Conservation (phyloP, 73 alveolate genomes). For the Symbiodinium natans region DNA sequence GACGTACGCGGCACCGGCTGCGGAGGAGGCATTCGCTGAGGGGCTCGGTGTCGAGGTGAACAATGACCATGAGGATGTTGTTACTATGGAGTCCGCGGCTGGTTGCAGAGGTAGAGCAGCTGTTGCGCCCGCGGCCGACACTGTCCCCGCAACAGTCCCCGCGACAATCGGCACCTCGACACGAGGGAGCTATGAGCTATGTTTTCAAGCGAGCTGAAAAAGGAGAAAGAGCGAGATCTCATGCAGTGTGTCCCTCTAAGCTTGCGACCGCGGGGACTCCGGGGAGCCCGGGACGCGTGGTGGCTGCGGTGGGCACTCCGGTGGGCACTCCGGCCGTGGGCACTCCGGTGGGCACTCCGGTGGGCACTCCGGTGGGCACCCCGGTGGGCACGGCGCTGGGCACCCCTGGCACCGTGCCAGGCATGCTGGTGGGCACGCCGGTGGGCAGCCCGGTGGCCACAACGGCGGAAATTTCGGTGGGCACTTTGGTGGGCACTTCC, state of each 20-base stretch:
- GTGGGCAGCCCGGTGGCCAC: too few species aligned
- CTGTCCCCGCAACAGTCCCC: neutral
- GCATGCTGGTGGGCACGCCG: neutral
- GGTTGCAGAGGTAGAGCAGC: neutral
- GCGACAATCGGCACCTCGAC: conserved; percentile 2
- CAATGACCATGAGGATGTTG: neutral
- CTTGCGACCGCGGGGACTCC: neutral
- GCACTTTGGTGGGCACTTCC: too few species aligned
- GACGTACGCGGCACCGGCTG: neutral
- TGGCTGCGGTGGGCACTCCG: neutral
- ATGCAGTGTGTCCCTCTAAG: neutral
- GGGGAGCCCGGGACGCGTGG: neutral
- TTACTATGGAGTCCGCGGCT: neutral
- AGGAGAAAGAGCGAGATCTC: neutral
- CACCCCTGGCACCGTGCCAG: neutral
- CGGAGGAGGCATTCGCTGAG: neutral
- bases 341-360: neutral
- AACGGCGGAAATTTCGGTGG: too few species aligned
- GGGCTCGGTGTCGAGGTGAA: neutral
- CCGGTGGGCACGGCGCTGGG: neutral
- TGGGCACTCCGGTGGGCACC: neutral
- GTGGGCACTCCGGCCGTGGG: neutral
- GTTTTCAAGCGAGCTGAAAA: too few species aligned
- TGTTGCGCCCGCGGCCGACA: neutral
- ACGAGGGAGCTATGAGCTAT: too few species aligned